Base-by-base conservation (phyloP, 331 rosid species). In the Quercus phellos region DNA sequence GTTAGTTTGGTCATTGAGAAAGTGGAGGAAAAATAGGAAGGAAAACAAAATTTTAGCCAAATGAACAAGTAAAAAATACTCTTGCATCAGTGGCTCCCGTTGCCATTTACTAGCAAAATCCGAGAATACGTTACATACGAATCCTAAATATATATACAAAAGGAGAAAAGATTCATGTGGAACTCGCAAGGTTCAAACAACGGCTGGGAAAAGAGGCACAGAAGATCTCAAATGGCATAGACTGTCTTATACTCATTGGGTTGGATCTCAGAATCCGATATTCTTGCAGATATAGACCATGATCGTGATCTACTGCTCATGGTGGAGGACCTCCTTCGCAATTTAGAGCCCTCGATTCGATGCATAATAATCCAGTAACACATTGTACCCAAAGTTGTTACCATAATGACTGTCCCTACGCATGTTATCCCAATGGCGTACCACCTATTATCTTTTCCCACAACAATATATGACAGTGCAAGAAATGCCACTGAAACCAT, bases 371-470 rank as follows among this genome's bases (percentile, higher is more conserved):
- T 90, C 93, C 90, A 87, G 42, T 87, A 92, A 79, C 93, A 89
- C 24, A 90, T 91, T 58, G 92, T 89, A 75, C 92, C 97, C n/a
- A 92, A 74, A 35, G 97, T 92, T 30, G 89, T 85, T 59, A 87
- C 90, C 96, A 92, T 87, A 4, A 90, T 90, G 81, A 90, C 78
- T 46, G 97, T 86, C 60, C 97, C 97, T 74, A 92, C 22, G 59
- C 55, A 87, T 29, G 97, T 86, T 55, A 91, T 92, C 56, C 86
- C 86, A 51, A 89, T 84, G 35, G 93, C 97, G 77, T 90, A 77
- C 78, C 87, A 83, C 74, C 80, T 88, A 6, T 81, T 60, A 3
- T 87, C 80, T 30, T 85, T 80, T 68, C 97, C 97, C 38, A 92
- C 95, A 75, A 92, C 86, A 26, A 89, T 63, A 75, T 80, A 92